phyloP scores from a whole-genome alignment of 2,329 filamentous ascomycete species.

The Pezicula rhizophila region DNA sequence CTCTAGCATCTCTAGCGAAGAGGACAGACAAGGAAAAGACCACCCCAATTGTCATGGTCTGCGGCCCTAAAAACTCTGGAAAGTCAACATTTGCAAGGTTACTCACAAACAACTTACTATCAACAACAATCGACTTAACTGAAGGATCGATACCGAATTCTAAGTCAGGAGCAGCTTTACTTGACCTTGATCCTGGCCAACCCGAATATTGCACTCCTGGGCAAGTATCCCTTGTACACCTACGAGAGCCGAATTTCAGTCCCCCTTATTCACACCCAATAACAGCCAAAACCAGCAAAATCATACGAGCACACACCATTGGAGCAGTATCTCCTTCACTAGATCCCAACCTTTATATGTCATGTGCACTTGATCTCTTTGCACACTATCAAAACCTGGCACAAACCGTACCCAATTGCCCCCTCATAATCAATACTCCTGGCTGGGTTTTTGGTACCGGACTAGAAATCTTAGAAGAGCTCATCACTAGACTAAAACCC shows the following conservation, averaged over 20 bases:
- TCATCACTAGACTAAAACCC: conserved; percentile 49
- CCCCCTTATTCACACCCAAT: conserved; percentile 60
- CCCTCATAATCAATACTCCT: conserved; percentile 67
- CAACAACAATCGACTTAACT: conserved; percentile 18
- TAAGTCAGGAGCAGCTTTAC: conserved; percentile 38
- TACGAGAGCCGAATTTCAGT: conserved; percentile 56
- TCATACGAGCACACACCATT: conserved; percentile 60
- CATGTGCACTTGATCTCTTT: conserved; percentile 58
- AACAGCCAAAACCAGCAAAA: conserved; percentile 25
- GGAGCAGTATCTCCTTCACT: conserved; percentile 59
- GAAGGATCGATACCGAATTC: conserved; percentile 12
- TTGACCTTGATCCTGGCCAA: conserved; percentile 74
- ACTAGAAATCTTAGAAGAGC: conserved; percentile 53
- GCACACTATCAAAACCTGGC: conserved; percentile 45
- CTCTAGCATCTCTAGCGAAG: conserved; percentile 21
- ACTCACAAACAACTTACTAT: conserved; percentile 58
- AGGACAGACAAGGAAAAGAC: conserved; percentile 28
- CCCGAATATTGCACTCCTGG: conserved; percentile 69
- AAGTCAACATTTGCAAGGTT: conserved; percentile 70
- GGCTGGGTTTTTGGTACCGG: conserved; percentile 70
- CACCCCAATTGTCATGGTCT: conserved; percentile 47
- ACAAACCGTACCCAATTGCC: conserved; percentile 35
- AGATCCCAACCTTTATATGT: conserved; percentile 60
- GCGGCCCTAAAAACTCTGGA: conserved; percentile 66
- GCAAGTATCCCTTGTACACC: conserved; percentile 59